Percentiles rank a stretch among this genome's conserved stretches.
These are phyloP conservation scores for Herpetomonas samuelpessoai DNA, from an alignment of 208 protist species.

Conservation along the genomic window DNA sequence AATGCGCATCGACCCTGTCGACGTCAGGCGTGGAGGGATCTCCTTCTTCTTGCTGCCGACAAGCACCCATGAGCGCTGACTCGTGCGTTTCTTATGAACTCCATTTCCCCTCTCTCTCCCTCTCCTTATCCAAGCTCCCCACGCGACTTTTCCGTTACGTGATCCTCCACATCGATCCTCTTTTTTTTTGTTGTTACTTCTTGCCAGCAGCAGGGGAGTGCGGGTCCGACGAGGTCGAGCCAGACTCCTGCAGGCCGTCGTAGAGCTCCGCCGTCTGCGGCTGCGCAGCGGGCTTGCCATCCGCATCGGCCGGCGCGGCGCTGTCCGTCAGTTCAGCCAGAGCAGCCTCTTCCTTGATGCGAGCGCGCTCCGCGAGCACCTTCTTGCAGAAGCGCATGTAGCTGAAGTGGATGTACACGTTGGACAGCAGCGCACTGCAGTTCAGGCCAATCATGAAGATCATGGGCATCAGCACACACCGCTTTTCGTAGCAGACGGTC, in stretches of 20 bases:
- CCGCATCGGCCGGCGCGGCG: slow-evolving; percentile 3
- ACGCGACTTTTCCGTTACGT: background rate
- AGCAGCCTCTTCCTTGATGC: slow-evolving; percentile 12
- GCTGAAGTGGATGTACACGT: slow-evolving; percentile 20
- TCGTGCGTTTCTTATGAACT: background rate
- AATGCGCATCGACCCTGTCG: no score
- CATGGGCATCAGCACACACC: slow-evolving; percentile 20
- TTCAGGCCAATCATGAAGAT: slow-evolving; percentile 16
- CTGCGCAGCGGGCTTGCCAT: background rate
- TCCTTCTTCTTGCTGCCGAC: no score
- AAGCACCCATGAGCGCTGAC: background rate
- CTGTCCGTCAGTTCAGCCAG: background rate
- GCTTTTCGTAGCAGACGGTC: slow-evolving; percentile 11
- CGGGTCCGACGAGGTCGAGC: background rate
- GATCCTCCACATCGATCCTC: background rate
- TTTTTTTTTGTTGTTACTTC: no score
- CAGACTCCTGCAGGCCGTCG: slow-evolving; percentile 1
- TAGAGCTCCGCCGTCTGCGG: background rate
- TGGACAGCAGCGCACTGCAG: slow-evolving; percentile 12
- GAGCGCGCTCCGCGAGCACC: slow-evolving; percentile 20
- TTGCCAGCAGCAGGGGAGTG: background rate
- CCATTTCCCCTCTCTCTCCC: background rate
- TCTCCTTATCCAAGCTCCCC: background rate
- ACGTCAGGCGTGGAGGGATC: no score
- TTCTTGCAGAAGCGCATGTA: slow-evolving; percentile 14